Conservation (phyloP, 495 filamentous ascomycete genomes). For the Penicillium lagena region DNA sequence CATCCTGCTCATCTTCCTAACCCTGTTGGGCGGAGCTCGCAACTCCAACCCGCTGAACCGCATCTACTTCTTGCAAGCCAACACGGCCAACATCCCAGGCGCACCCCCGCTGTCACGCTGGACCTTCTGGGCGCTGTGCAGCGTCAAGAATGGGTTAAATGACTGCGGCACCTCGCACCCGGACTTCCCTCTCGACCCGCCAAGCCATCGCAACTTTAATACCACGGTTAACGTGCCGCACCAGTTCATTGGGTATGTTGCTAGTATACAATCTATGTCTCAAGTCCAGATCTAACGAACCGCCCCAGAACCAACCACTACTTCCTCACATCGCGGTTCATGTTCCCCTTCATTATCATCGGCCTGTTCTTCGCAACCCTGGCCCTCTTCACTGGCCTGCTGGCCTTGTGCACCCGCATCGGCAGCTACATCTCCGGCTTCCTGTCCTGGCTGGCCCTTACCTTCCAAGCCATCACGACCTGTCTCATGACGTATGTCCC, state of each 20-base stretch:
- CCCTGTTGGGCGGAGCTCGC: slow-evolving; percentile 64
- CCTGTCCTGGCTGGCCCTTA: slow-evolving; percentile 46
- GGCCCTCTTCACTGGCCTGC: slow-evolving; percentile 54
- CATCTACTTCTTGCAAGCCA: slow-evolving; percentile 77
- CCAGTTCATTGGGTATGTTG: slow-evolving; percentile 47
- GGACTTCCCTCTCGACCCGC: slow-evolving; percentile 61
- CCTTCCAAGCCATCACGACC: slow-evolving; percentile 58
- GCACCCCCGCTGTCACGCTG: slow-evolving; percentile 65
- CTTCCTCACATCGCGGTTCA: slow-evolving; percentile 61
- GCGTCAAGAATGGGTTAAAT: slow-evolving; percentile 48
- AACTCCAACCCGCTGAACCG: slow-evolving; percentile 56
- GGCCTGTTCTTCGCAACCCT: slow-evolving; percentile 57
- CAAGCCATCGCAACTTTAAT: slow-evolving; percentile 49
- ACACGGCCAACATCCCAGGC: slow-evolving; percentile 62
- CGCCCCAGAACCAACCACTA: slow-evolving; percentile 45
- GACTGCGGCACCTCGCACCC: slow-evolving; percentile 48
- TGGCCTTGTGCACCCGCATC: slow-evolving; percentile 55
- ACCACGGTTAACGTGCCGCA: slow-evolving; percentile 49
- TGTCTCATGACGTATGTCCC: slow-evolving; percentile 64
- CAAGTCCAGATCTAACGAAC: too few species aligned
- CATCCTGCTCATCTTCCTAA: slow-evolving; percentile 71
- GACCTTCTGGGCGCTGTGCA: slow-evolving; percentile 81
- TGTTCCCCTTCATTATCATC: slow-evolving; percentile 67
- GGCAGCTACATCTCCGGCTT: slow-evolving; percentile 55
- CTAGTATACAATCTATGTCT: not conserved